Evolutionary conservation across 768 basidiomycete genomes (phyloP).

Genomic region (Lactarius sp.): DNA sequence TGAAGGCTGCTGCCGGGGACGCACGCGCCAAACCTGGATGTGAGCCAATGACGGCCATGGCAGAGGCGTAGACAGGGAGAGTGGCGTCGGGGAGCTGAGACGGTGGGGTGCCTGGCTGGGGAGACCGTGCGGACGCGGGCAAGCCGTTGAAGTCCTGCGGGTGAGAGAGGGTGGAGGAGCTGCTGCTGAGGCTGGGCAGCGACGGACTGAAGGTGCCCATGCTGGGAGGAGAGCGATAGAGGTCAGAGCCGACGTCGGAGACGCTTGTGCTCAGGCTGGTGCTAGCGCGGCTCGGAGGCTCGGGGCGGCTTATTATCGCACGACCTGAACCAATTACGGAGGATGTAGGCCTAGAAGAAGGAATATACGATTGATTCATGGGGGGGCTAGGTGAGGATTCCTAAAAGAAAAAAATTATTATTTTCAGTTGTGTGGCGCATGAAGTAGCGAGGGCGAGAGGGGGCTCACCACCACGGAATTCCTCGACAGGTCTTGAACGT

Average conservation of each 20-base stretch:
- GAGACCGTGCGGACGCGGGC: background rate
- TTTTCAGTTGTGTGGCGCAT: background rate
- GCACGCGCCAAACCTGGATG: background rate
- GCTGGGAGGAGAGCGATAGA: slow-evolving; percentile 1
- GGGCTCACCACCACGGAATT: slow-evolving; percentile 1
- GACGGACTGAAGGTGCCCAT: background rate
- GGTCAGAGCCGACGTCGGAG: slow-evolving; percentile 8
- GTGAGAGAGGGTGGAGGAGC: background rate
- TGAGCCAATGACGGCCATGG: background rate
- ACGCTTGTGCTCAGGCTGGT: slow-evolving; percentile 4
- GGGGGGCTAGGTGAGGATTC: slow-evolving; percentile 5
- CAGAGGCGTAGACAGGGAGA: background rate
- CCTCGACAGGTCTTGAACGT: slow-evolving; percentile 3
- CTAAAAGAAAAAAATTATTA: background rate
- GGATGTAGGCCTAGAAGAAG: background rate
- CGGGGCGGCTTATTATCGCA: background rate
- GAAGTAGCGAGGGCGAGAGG: background rate
- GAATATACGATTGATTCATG: background rate
- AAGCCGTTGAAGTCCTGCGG: background rate
- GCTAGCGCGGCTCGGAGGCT: slow-evolving; percentile 7
- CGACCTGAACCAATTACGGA: background rate
- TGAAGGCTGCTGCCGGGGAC: background rate
- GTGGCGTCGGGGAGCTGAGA: background rate
- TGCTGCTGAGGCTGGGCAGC: background rate
- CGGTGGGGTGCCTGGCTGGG: background rate